Conservation (phyloP, 2,329 filamentous ascomycete genomes). For the Setomelanomma holmii region DNA sequence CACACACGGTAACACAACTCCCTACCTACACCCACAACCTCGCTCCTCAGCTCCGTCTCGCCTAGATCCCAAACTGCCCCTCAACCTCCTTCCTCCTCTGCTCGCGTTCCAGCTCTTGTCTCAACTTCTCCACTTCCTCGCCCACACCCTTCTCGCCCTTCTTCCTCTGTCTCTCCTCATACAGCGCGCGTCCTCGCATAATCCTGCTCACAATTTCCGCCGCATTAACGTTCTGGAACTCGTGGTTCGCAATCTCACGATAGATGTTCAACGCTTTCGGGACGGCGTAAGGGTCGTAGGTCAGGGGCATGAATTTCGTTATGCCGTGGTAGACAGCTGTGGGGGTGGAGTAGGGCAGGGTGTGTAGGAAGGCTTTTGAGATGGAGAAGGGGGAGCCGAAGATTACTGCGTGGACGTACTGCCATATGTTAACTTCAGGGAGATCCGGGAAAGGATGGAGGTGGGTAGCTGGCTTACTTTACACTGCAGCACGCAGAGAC, state of each 20-base stretch:
- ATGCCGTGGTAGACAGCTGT: conserved; percentile 94
- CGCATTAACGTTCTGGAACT: conserved; percentile 87
- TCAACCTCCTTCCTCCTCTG: conserved; percentile 48
- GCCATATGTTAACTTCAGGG: conserved; percentile 9
- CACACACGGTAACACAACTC: too few species aligned
- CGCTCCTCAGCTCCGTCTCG: not conserved
- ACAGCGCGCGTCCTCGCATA: conserved; percentile 82
- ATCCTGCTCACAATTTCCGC: conserved; percentile 92
- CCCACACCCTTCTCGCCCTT: conserved; percentile 86
- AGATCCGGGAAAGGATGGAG: not conserved
- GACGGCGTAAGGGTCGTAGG: conserved; percentile 69
- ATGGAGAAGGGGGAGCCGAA: conserved; percentile 92
- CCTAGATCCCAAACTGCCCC: conserved; percentile 44
- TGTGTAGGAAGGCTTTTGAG: conserved; percentile 75
- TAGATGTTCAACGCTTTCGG: conserved; percentile 87
- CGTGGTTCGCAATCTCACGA: conserved; percentile 75
- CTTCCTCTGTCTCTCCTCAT: conserved; percentile 87
- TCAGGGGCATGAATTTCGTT: conserved; percentile 82
- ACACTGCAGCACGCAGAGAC: conserved; percentile 94
- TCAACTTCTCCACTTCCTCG: conserved; percentile 62
- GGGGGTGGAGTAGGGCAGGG: conserved; percentile 73
- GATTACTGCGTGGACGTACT: conserved; percentile 87
- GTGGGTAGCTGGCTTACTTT: conserved; percentile 75
- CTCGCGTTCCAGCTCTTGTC: conserved; percentile 49
- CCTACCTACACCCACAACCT: too few species aligned